Evolutionary conservation across 176 grass and related monocot genomes (phyloP), one percentile per base, ranked within the genome.

Genomic region (Tillandsia leiboldiana): DNA sequence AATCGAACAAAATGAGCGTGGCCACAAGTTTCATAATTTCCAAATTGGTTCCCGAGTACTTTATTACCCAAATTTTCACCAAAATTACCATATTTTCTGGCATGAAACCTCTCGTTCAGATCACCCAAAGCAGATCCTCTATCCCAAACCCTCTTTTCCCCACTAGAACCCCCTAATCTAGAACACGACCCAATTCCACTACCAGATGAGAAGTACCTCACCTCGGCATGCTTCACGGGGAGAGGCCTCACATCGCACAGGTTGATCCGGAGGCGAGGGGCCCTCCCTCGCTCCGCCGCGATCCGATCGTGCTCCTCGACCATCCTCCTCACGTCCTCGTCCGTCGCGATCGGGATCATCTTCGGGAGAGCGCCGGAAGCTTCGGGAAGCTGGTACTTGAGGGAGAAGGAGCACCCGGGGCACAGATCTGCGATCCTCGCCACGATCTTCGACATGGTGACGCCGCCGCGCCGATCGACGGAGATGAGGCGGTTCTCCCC

Each of bases 351-450:
- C 12, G 28, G 33, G 29, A 67, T 47, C 65, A 67, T 28, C 29
- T 42, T 47, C 65, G 65, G 12, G 7, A 17, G 12, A 1, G n/a
- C n/a, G 15, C 11, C 2, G 65, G 33, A 10, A 48, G 33, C 27
- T 47, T 67, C 64, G 7, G 65, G 12, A 48, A 67, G 65, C 12
- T 67, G 65, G 65, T 48, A 49, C 65, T 67, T 67, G 29, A 67
- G 26, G 12, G 65, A 67, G 65, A 67, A 67, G 33, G 13, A 18
- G 8, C 27, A 67, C 12, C 33, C 65, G 0, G 65, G 65, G 26
- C 65, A 67, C 13, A 67, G 29, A 5, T 67, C 65, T 0, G 65
- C 33, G 65, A 67, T 27, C 65, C 33, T 12, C 9, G 65, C 33
- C 13, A 9, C 29, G 11, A 67, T 29, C 65, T 67, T 67, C 14